Evolutionary conservation across 192 early-diverging fungal species (phyloP).

Genomic region (Coemansia sp.): DNA sequence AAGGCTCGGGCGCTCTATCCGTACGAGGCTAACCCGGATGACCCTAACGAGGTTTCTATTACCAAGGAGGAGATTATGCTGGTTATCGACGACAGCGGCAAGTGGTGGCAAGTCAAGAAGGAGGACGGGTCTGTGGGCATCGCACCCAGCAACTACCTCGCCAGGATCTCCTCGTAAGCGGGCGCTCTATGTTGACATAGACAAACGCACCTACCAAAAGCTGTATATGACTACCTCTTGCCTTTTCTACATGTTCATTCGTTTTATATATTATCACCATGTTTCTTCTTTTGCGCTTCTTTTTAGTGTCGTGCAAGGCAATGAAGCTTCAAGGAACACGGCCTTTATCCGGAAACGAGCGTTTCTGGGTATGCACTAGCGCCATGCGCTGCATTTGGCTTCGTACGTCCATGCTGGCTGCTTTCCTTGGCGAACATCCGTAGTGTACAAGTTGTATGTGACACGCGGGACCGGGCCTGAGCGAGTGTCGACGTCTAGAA

Average conservation of each 20-base stretch:
- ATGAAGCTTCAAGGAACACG: not conserved
- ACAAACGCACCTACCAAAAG: not conserved
- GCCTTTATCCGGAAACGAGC: not conserved
- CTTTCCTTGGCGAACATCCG: slow-evolving; percentile 30
- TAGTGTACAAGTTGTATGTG: slow-evolving; percentile 50
- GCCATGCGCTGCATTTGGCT: slow-evolving; percentile 38
- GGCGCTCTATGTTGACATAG: not conserved
- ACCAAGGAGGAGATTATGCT: slow-evolving; percentile 83
- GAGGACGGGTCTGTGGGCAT: slow-evolving; percentile 79
- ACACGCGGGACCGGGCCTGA: slow-evolving; percentile 30
- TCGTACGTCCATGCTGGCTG: slow-evolving; percentile 40
- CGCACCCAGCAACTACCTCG: slow-evolving; percentile 83
- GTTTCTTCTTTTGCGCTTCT: not conserved
- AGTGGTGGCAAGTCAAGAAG: slow-evolving; percentile 96
- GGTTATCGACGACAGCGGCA: slow-evolving; percentile 86
- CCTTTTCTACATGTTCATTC: slow-evolving; percentile 4
- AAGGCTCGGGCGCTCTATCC: slow-evolving; percentile 71
- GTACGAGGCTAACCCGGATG: slow-evolving; percentile 85
- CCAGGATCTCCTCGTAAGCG: slow-evolving; percentile 35
- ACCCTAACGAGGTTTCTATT: slow-evolving; percentile 90
- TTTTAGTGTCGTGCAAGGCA: not conserved
- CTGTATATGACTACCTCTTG: not conserved
- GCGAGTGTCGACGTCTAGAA: slow-evolving; percentile 52
- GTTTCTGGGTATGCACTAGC: slow-evolving; percentile 6
- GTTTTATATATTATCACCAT: not conserved